A percentile compares a stretch with the other conserved stretches of the same genome.
phyloP scores from a whole-genome alignment of 768 basidiomycete species.

The Pleurotus giganteus region DNA sequence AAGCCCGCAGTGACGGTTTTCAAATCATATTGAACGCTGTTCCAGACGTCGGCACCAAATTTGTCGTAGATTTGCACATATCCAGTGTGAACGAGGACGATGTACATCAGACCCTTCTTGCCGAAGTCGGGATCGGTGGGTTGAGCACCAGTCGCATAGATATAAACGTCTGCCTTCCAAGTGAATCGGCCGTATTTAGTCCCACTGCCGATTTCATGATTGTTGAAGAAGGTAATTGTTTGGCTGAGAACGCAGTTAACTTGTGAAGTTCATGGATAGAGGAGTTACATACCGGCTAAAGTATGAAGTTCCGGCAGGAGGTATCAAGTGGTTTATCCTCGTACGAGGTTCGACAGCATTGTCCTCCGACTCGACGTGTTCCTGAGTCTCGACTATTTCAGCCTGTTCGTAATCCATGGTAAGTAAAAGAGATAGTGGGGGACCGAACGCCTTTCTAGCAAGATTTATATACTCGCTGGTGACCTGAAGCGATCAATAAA shows the following conservation, averaged over 20 bases:
- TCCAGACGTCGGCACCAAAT: conserved; percentile 2
- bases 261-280: background rate
- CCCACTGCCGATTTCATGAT: background rate
- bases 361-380: background rate
- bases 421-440: no score
- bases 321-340: background rate
- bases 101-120: background rate
- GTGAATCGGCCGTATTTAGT: background rate
- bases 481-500: no score
- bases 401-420: background rate
- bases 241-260: background rate
- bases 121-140: background rate
- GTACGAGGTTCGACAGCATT: background rate
- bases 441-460: no score
- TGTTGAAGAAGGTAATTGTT: background rate
- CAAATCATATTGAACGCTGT: background rate
- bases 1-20: background rate
- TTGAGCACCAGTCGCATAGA: background rate
- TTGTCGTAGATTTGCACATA: conserved; percentile 1
- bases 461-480: no score
- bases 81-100: background rate
- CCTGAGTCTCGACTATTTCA: no score
- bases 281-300: background rate
- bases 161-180: conserved; percentile 2
- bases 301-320: background rate